Evolutionary conservation across 108 stramenopile genomes (phyloP).

Genomic region (Chaetoceros muelleri): DNA sequence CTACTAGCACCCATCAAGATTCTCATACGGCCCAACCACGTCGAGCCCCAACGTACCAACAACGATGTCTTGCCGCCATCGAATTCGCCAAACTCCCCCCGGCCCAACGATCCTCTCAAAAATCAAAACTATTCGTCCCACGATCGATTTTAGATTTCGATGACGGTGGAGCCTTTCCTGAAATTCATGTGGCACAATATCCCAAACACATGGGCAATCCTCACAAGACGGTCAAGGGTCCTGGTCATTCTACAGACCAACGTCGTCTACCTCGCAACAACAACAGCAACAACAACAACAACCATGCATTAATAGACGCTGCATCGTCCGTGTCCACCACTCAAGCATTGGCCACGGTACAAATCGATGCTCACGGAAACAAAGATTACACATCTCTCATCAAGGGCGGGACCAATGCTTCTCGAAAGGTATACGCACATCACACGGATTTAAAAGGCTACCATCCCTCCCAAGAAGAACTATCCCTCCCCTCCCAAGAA

Average conservation of each 20-base stretch:
- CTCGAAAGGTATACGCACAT: slow-evolving; percentile 79
- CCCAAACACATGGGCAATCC: slow-evolving; percentile 97
- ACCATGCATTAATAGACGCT: slow-evolving; percentile 1
- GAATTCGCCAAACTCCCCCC: slow-evolving; percentile 43
- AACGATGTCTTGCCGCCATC: slow-evolving; percentile 60
- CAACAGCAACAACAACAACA: background rate
- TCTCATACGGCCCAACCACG: slow-evolving; percentile 2
- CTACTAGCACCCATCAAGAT: slow-evolving; percentile 1
- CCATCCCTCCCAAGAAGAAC: slow-evolving; percentile 52
- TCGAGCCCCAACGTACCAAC: slow-evolving; percentile 55
- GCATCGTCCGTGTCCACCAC: slow-evolving; percentile 9
- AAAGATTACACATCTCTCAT: slow-evolving; percentile 94
- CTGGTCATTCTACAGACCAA: slow-evolving; percentile 1
- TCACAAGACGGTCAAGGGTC: slow-evolving; percentile 16
- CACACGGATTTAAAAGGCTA: slow-evolving; percentile 75
- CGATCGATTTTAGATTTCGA: slow-evolving; percentile 84
- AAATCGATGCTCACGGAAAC: slow-evolving; percentile 80
- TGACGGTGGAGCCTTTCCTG: slow-evolving; percentile 97
- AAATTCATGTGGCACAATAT: slow-evolving; percentile 98
- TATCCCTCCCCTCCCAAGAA: slow-evolving; percentile 82
- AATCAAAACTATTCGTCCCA: slow-evolving; percentile 81
- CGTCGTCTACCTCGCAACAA: background rate
- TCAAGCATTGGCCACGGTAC: slow-evolving; percentile 80
- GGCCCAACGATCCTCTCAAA: slow-evolving; percentile 39
- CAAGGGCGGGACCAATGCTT: slow-evolving; percentile 84